Evolutionary conservation across 352 stramenopile species (phyloP).

Genomic region (Thalassiosira ordinaria): DNA sequence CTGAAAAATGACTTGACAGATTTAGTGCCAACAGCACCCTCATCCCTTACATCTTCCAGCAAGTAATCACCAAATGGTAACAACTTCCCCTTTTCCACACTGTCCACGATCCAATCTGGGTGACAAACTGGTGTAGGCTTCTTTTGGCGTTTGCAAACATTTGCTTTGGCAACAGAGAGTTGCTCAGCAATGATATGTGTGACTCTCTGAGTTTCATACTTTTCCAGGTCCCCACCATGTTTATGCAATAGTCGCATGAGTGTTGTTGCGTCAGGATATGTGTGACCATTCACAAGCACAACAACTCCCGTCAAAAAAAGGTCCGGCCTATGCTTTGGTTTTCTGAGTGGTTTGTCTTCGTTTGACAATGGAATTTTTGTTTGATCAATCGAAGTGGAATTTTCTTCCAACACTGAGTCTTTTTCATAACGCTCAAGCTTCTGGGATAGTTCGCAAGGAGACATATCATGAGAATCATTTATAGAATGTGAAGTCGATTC

Average conservation of each 20-base stretch:
- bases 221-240: slow-evolving; percentile 82
- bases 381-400: neutral
- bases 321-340: slow-evolving; percentile 59
- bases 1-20: slow-evolving; percentile 58
- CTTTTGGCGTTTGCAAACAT: slow-evolving; percentile 79
- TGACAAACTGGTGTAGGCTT: slow-evolving; percentile 87
- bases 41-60: slow-evolving; percentile 87
- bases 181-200: slow-evolving; percentile 83
- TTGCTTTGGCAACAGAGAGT: slow-evolving; percentile 78
- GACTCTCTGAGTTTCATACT: slow-evolving; percentile 82
- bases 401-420: neutral
- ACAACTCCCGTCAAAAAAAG: slow-evolving; percentile 81
- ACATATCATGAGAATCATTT: slow-evolving; percentile 4
- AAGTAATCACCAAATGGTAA: slow-evolving; percentile 89
- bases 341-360: neutral
- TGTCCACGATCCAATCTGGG: slow-evolving; percentile 92
- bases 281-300: slow-evolving; percentile 82
- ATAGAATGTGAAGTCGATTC: slow-evolving; percentile 10
- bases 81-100: slow-evolving; percentile 86
- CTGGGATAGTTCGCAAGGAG: neutral
- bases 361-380: neutral
- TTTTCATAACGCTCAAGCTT: neutral
- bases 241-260: slow-evolving; percentile 78
- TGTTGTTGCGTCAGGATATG: slow-evolving; percentile 73
- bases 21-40: slow-evolving; percentile 46